These are phyloP conservation scores for Arabidopsis suecica DNA, from an alignment of 345 rosid species.

Conservation along the genomic window DNA sequence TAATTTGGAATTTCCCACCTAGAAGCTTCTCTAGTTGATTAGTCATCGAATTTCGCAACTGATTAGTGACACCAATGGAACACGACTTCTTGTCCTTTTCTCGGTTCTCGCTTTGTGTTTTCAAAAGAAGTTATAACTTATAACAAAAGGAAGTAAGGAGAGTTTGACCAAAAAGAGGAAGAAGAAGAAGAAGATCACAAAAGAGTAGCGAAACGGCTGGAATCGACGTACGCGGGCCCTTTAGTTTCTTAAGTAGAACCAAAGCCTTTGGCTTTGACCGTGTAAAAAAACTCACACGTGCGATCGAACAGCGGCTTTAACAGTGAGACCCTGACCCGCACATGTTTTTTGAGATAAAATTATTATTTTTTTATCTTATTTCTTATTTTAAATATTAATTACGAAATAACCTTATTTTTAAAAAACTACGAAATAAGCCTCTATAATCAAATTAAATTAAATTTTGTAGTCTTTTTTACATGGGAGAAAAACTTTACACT, in stretches of 20 bases:
- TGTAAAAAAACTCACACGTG: background rate
- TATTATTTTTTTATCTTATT: no score
- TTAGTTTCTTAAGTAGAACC: background rate
- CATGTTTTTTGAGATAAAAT: no score
- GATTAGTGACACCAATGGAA: background rate
- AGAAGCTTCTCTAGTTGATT: slow-evolving; percentile 13
- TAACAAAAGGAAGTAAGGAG: background rate
- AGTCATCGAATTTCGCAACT: background rate
- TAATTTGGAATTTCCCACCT: slow-evolving; percentile 2
- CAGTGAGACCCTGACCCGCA: background rate
- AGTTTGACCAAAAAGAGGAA: background rate
- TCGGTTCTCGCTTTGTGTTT: background rate
- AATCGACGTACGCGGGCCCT: background rate
- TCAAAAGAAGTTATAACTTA: background rate
- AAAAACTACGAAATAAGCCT: no score
- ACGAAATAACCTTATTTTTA: background rate
- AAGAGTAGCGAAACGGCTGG: background rate
- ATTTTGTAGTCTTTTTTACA: no score
- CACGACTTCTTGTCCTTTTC: background rate
- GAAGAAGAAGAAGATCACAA: background rate
- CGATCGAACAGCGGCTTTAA: background rate
- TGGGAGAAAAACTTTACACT: background rate
- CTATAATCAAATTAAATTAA: no score
- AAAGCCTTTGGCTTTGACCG: background rate
- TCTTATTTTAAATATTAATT: no score